A percentile compares a stretch with the other conserved stretches of the same genome.
These are phyloP conservation scores for Brachypodium distachyon DNA, from an alignment of 202 grass and related monocot genomes.

Conservation along the genomic window DNA sequence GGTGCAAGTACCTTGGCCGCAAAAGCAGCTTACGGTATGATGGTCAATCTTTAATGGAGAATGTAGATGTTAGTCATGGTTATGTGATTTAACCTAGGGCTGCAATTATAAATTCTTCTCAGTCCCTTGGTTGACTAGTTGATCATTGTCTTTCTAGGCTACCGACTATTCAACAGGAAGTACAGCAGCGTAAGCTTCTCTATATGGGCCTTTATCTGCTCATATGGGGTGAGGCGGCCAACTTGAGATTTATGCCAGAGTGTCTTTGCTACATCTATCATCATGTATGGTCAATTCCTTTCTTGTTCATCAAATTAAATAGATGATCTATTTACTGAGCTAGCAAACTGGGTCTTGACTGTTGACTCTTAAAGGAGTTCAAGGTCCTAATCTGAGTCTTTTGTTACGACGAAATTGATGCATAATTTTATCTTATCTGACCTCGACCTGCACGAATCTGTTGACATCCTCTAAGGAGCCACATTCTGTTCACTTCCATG, in stretches of 20 bases:
- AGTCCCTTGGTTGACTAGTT: background rate
- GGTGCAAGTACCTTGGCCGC: constrained; percentile 96
- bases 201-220: constrained; percentile 98
- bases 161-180: constrained; percentile 92
- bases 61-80: background rate
- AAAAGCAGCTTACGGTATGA: constrained; percentile 88
- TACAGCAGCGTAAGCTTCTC: constrained; percentile 92
- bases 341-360: background rate
- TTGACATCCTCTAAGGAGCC: background rate
- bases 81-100: background rate
- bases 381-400: background rate
- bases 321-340: background rate
- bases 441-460: background rate
- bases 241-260: constrained; percentile 93
- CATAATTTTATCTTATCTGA: constrained; percentile 1
- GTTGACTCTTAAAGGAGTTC: background rate
- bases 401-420: background rate
- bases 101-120: background rate
- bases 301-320: background rate
- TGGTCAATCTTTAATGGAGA: background rate
- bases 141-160: constrained; percentile 44
- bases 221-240: constrained; percentile 96
- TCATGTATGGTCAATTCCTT: constrained; percentile 54
- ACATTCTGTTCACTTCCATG: background rate
- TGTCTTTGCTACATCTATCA: constrained; percentile 99